Conservation (phyloP, 768 basidiomycete genomes). For the Tylopilus plumbeoviolaceoides region DNA sequence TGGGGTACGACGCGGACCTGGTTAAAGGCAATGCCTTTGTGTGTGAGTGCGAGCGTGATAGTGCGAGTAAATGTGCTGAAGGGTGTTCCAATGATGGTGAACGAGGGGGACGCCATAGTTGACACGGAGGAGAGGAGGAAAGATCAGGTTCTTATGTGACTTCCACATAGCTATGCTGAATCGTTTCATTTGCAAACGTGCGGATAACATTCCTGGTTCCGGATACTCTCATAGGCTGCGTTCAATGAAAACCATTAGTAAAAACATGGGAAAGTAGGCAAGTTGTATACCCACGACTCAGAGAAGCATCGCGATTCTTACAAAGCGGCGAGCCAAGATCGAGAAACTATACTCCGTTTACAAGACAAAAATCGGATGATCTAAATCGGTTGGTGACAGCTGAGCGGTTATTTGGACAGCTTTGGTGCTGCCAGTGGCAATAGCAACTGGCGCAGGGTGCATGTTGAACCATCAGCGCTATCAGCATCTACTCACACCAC, state of each 20-base stretch:
- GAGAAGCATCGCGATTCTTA: too few relatives aligned
- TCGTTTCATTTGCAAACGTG: background rate
- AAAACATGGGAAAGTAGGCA: background rate
- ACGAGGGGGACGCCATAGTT: slow-evolving; percentile 18
- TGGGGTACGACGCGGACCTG: slow-evolving; percentile 26
- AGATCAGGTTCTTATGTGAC: background rate
- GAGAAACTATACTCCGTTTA: too few relatives aligned
- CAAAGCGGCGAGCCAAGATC: too few relatives aligned
- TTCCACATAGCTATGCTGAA: background rate
- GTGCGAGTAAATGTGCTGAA: slow-evolving; percentile 33
- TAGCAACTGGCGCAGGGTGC: too few relatives aligned
- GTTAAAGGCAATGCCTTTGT: slow-evolving; percentile 27
- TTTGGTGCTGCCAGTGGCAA: too few relatives aligned
- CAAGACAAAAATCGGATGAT: too few relatives aligned
- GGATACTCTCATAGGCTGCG: background rate
- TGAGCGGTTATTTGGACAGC: too few relatives aligned
- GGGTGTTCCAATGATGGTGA: slow-evolving; percentile 30
- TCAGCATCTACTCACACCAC: too few relatives aligned
- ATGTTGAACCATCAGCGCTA: too few relatives aligned
- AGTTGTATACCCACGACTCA: too few relatives aligned
- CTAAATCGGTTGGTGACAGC: too few relatives aligned
- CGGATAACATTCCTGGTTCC: background rate
- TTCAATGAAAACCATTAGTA: background rate
- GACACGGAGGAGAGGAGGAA: too few relatives aligned
- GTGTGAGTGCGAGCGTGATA: slow-evolving; percentile 26